Evolutionary conservation across 305 asterid species (phyloP), one percentile per base, ranked within the genome.

Genomic region (Solanum hybrid): DNA sequence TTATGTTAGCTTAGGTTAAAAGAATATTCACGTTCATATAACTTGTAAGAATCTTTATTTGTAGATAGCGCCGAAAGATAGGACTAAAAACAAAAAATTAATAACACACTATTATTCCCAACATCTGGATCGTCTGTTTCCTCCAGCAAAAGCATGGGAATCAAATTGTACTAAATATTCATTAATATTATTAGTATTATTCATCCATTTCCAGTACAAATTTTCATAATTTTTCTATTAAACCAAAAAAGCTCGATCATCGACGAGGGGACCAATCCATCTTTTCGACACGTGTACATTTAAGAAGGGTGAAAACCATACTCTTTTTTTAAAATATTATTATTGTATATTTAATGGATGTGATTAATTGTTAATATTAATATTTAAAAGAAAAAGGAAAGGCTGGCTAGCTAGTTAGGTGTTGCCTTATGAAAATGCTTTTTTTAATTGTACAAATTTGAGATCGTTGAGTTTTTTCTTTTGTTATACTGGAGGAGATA

Each of bases 181-280:
- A 69, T 0, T 24, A 24, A 4, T 69, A n/a, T 69, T 69, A 24
- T 69, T n/a, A 69, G 14, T 67, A 73, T 73, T 57, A 33, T 33
- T 33, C 69, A 86, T 89, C 67, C 24, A 24, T 61, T 20, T 35
- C 22, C 71, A 87, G 67, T 87, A 71, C 36, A 36, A 87, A 82
- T 36, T 28, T 24, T 71, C 35, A 75, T 64, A 26, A 28, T 73
- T 88, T 77, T 84, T 84, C 75, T 84, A 51, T 51, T 24, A 78
- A 34, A 9, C 4, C 77, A 28, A 18, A 22, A 35, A 40, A 82
- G 90, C 94, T 92, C 95, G 87, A 87, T 91, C 93, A 91, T 90
- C 92, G 90, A 92, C 90, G 94, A 90, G 92, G 95, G 95, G 94
- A 92, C 95, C 94, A 91, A 71, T 33, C 82, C 77, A 16, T 80